Evolutionary conservation across 768 basidiomycete genomes (phyloP).

Genomic region (Hysterangium stoloniferum): DNA sequence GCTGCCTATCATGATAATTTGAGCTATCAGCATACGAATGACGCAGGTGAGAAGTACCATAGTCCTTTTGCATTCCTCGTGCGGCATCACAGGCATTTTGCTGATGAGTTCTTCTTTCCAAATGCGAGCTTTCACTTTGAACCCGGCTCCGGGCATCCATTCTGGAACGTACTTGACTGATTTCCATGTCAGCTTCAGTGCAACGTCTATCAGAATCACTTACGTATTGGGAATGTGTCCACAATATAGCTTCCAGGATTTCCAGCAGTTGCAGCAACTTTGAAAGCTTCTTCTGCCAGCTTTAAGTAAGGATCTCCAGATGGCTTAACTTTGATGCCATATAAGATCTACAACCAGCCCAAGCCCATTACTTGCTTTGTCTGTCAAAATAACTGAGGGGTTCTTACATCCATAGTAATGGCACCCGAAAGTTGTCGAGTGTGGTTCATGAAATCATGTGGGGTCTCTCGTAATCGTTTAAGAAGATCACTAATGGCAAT

Average conservation of each 20-base stretch:
- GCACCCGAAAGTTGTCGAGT: constrained; percentile 13
- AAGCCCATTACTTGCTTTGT: background rate
- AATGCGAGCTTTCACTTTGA: constrained; percentile 25
- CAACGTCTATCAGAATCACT: constrained; percentile 11
- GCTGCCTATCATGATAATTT: background rate
- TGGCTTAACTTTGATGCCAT: constrained; percentile 3
- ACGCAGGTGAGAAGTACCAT: constrained; percentile 20
- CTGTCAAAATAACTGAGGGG: background rate
- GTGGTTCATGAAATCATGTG: constrained; percentile 23
- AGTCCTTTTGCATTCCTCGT: constrained; percentile 37
- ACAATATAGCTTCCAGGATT: constrained; percentile 49
- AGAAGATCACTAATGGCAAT: constrained; percentile 21
- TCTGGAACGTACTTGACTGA: constrained; percentile 31
- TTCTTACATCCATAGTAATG: constrained; percentile 4
- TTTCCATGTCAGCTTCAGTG: background rate
- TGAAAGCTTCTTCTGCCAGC: constrained; percentile 44
- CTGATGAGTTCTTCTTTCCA: constrained; percentile 21
- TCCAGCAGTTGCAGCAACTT: constrained; percentile 42
- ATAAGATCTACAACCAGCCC: background rate
- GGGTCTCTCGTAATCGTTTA: constrained; percentile 21
- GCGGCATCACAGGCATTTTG: constrained; percentile 26
- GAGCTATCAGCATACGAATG: background rate
- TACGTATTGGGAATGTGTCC: constrained; percentile 36
- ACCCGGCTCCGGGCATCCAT: constrained; percentile 34
- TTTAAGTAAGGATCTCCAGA: constrained; percentile 39